Evolutionary conservation across 352 stramenopile species (phyloP).

Genomic region (Phytophthora macrochlamydospora): DNA sequence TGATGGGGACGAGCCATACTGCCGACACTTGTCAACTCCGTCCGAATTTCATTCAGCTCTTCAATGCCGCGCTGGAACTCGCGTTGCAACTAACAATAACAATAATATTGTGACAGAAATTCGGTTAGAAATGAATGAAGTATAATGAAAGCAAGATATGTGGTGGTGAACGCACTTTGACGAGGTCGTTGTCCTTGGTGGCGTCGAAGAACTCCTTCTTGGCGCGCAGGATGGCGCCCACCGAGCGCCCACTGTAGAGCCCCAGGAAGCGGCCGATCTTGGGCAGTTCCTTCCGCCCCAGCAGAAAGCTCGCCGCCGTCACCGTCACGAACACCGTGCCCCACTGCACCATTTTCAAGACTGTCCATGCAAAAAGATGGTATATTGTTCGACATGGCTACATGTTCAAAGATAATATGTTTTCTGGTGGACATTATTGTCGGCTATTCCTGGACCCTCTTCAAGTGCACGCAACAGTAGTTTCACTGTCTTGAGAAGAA

Average conservation of each 20-base stretch:
- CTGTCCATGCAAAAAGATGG: no score
- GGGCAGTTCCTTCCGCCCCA: conserved; percentile 73
- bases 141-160: not conserved
- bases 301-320: conserved; percentile 66
- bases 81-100: conserved; percentile 65
- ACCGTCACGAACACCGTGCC: conserved; percentile 70
- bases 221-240: conserved; percentile 73
- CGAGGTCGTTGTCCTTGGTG: conserved; percentile 78
- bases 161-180: conserved; percentile 47
- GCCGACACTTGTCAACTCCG: conserved; percentile 72
- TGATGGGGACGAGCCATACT: conserved; percentile 64
- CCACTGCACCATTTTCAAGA: conserved; percentile 62
- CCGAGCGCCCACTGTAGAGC: conserved; percentile 60
- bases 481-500: not conserved
- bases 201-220: conserved; percentile 88
- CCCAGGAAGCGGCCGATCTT: conserved; percentile 69
- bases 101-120: conserved; percentile 15
- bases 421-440: not conserved
- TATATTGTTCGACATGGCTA: not conserved
- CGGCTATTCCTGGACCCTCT: no score
- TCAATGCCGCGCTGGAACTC: conserved; percentile 81
- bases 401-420: not conserved
- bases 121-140: not conserved
- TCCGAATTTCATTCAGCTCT: conserved; percentile 82
- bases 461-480: not conserved